Evolutionary conservation across 805 yeast genomes (phyloP).

Genomic region (Cephaloascus fragrans): DNA sequence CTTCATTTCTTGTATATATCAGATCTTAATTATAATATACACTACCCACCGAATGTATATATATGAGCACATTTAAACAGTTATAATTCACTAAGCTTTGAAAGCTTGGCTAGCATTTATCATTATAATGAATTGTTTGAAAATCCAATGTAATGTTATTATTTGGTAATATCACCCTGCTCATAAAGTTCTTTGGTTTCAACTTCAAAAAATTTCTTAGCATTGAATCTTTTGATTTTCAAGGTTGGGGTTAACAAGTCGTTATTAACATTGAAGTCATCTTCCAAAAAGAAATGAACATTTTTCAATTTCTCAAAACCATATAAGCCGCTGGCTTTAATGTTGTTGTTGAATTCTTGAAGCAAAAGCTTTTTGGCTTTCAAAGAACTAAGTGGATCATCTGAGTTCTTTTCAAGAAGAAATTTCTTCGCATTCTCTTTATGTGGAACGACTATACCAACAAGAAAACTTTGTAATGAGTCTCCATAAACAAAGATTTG

Average conservation of each 20-base stretch:
- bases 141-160: too few species aligned
- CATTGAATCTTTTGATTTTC: conserved; percentile 42
- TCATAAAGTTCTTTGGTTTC: conserved; percentile 33
- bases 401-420: background rate
- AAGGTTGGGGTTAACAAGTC: conserved; percentile 8
- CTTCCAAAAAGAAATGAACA: conserved; percentile 4
- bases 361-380: conserved; percentile 10
- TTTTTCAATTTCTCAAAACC: conserved; percentile 24
- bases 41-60: too few species aligned
- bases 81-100: too few species aligned
- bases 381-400: background rate
- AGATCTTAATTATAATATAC: too few species aligned
- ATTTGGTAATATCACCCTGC: conserved; percentile 28
- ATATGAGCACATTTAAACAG: too few species aligned
- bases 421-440: conserved; percentile 2
- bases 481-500: conserved; percentile 16
- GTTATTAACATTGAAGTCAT: background rate
- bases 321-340: conserved; percentile 7
- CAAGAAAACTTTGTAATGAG: conserved; percentile 12
- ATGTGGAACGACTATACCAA: conserved; percentile 12
- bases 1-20: too few species aligned
- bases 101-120: too few species aligned
- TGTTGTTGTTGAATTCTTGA: conserved; percentile 13
- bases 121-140: too few species aligned
- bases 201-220: conserved; percentile 30